A percentile compares a stretch with the other conserved stretches of the same genome.
Evolutionary conservation across 805 yeast genomes (phyloP).

Genomic region (Sugiyamaella valdiviana): DNA sequence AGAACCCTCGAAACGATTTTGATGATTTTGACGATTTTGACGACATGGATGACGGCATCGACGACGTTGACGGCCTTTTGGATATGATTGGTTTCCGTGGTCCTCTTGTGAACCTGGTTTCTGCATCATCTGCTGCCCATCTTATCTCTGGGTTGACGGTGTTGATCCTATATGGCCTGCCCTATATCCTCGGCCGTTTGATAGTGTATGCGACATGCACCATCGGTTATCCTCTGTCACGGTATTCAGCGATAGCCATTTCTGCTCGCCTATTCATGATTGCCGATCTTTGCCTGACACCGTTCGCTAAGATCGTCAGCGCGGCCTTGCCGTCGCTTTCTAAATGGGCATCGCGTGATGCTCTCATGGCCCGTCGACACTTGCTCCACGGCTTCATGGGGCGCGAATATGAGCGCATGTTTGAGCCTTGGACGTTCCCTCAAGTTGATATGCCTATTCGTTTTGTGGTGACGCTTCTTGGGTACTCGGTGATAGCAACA

Average conservation of each 20-base stretch:
- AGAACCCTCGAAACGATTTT: background rate
- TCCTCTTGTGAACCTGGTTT: conserved; percentile 20
- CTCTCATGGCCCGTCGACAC: background rate
- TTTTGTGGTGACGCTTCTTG: background rate
- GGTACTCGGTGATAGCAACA: background rate
- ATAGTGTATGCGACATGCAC: conserved; percentile 1
- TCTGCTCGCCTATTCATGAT: background rate
- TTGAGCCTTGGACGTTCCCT: background rate
- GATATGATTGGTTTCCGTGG: conserved; percentile 27
- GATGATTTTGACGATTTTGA: conserved; percentile 10
- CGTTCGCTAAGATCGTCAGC: background rate
- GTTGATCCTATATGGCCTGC: conserved; percentile 21
- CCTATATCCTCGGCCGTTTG: conserved; percentile 24
- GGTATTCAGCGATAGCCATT: background rate
- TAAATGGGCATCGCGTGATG: background rate
- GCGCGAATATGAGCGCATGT: background rate
- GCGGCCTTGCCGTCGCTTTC: background rate
- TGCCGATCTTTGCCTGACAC: background rate
- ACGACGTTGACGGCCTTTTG: conserved; percentile 26
- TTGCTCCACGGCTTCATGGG: background rate
- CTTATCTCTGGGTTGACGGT: conserved; percentile 16
- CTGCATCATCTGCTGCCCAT: conserved; percentile 18
- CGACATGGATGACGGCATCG: conserved; percentile 16
- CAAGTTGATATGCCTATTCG: background rate
- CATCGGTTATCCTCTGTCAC: background rate